Evolutionary conservation across 305 asterid genomes (phyloP).

Genomic region (Solanum hybrid): DNA sequence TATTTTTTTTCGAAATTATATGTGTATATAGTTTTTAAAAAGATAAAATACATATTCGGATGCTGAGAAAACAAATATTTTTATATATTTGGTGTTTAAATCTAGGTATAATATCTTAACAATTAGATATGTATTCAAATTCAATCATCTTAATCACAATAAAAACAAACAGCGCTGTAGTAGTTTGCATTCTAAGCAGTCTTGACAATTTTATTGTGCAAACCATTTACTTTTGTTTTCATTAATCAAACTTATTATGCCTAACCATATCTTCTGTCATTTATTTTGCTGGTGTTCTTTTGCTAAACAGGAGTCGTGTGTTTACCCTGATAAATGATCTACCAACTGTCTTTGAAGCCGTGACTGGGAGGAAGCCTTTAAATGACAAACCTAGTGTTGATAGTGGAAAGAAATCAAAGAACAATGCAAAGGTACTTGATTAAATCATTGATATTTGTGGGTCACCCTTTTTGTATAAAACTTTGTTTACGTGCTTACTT

Average conservation of each 20-base stretch:
- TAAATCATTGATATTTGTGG: neutral
- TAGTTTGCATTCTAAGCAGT: neutral
- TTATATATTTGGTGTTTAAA: neutral
- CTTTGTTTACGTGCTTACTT: constrained; percentile 3
- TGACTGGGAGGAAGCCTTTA: constrained; percentile 58
- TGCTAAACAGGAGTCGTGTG: constrained; percentile 59
- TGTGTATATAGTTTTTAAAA: neutral
- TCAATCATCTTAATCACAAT: neutral
- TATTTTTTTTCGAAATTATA: neutral
- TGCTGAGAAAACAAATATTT: neutral
- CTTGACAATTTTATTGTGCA: neutral
- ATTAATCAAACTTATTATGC: neutral
- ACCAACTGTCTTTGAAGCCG: constrained; percentile 74
- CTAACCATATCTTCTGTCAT: constrained; percentile 9
- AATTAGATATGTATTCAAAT: neutral
- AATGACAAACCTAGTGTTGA: constrained; percentile 66
- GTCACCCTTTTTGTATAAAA: neutral
- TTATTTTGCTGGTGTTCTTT: constrained; percentile 5
- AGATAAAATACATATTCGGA: neutral
- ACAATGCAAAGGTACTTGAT: constrained; percentile 48
- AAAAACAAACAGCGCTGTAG: neutral
- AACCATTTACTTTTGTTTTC: constrained; percentile 1
- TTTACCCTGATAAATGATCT: constrained; percentile 83
- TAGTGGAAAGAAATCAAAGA: constrained; percentile 63
- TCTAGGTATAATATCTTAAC: neutral